Percentiles rank a stretch among this genome's conserved stretches.
Evolutionary conservation across 2,329 filamentous ascomycete genomes (phyloP).

Genomic region (Trichoderma sp.): DNA sequence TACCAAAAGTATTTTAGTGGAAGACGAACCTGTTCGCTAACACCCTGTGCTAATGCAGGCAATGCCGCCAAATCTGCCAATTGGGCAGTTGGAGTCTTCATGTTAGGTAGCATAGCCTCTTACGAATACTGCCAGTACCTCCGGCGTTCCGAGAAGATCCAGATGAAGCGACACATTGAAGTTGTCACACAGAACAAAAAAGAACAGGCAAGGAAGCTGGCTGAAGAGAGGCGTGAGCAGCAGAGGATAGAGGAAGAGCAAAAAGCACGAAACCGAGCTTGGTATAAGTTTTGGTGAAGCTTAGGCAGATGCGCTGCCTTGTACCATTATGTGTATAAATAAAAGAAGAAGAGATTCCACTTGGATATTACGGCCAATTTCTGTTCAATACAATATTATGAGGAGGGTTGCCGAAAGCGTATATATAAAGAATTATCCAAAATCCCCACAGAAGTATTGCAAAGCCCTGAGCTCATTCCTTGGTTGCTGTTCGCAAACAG

Average conservation of each 20-base stretch:
- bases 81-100: constrained; percentile 81
- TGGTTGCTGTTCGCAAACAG: not conserved
- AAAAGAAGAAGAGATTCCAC: not conserved
- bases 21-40: not conserved
- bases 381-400: not conserved
- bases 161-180: constrained; percentile 84
- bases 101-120: constrained; percentile 66
- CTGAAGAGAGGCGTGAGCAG: constrained; percentile 44
- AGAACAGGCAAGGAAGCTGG: constrained; percentile 49
- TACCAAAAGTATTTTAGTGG: not conserved
- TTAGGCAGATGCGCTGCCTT: constrained; percentile 3
- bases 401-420: not conserved
- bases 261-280: constrained; percentile 44
- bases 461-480: not conserved
- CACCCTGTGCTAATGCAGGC: constrained; percentile 30
- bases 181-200: constrained; percentile 55
- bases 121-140: constrained; percentile 84
- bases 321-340: constrained; percentile 27
- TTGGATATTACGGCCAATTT: not conserved
- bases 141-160: constrained; percentile 72
- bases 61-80: constrained; percentile 62
- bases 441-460: not conserved
- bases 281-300: constrained; percentile 60
- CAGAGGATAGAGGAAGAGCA: constrained; percentile 37
- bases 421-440: not conserved